Base-by-base conservation (phyloP, 2,329 filamentous ascomycete species). In the Fusarium humuli region DNA sequence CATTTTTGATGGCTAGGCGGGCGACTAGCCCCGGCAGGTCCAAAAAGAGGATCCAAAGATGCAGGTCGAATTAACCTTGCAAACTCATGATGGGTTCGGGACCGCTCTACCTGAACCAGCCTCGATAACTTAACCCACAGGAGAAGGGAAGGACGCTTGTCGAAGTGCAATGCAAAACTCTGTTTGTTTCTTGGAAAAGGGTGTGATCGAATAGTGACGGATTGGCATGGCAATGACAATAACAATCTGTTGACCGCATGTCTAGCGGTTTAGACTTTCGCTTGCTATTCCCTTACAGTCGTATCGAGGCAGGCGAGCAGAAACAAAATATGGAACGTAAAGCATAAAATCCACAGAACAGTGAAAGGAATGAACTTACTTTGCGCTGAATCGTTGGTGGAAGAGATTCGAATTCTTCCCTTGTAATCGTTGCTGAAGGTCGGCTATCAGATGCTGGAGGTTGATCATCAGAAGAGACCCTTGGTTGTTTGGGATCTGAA, bases 301-400 rank as follows among this genome's bases (percentile, higher is more conserved):
- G 46, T 60, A 56, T 45, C 23, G 61, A 69, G 37, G 49, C 25
- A 37, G 34, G n/a, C 44, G 30, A 41, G 54, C 32, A 55, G 37
- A 56, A 57, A 66, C 42, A 62, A 62, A 53, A 66, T 42, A 55
- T 54, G 45, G 40, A 46, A 46, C 55, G 45, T 9, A 44, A 18
- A 23, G 44, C 18, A 55, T 32, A 32, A 44, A 37, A 58, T 57
- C 23, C 55, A 42, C 27, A 66, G 18, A 45, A 37, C n/a, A 69
- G 55, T 67, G 56, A 67, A 57, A 72, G 49, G 23, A 20, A 47
- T n/a, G 20, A 59, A 81, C 86, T 82, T 79, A 89, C 87, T 81
- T 89, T 89, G 78, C 86, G 82, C 73, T 85, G 82, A 56, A 89
- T 82, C 18, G 85, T 85, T 25, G 84, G 84, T 22, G 87, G 87